Conservation (phyloP, 192 early-diverging fungal species). For the Phlyctochytrium planicorne region DNA sequence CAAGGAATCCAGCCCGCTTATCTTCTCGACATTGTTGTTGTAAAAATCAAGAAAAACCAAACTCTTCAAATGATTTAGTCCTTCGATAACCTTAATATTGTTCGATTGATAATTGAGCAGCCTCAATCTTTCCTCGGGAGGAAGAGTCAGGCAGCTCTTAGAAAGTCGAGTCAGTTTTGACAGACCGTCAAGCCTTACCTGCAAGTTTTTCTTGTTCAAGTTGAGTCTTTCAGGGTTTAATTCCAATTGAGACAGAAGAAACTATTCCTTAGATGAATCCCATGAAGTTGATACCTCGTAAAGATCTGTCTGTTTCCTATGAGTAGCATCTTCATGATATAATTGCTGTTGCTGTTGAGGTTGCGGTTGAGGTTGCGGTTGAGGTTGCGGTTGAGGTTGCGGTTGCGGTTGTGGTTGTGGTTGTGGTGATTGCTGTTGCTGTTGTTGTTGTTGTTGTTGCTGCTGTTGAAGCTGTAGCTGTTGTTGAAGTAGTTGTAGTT, state of each 20-base stretch:
- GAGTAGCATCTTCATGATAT: too few species aligned
- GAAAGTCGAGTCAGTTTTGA: not conserved
- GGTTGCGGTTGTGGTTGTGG: too few species aligned
- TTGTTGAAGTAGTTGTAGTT: too few species aligned
- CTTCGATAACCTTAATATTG: slow-evolving; percentile 42
- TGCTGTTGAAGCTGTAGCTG: too few species aligned
- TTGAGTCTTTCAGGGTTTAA: slow-evolving; percentile 33
- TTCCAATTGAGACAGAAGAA: slow-evolving; percentile 3
- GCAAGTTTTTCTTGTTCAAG: slow-evolving; percentile 29
- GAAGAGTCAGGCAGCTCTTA: slow-evolving; percentile 27
- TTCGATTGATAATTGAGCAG: slow-evolving; percentile 57
- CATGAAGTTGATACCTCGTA: too few species aligned
- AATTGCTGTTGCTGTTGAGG: too few species aligned
- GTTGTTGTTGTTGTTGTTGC: too few species aligned
- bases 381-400: too few species aligned
- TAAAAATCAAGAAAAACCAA: slow-evolving; percentile 57
- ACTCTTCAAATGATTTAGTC: slow-evolving; percentile 38
- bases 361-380: too few species aligned
- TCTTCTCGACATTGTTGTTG: slow-evolving; percentile 41
- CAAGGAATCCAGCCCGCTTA: slow-evolving; percentile 36
- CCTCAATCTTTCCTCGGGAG: slow-evolving; percentile 37
- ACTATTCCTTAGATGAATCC: too few species aligned
- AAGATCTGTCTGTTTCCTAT: too few species aligned
- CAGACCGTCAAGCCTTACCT: slow-evolving; percentile 15
- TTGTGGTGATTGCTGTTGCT: too few species aligned